A percentile compares a stretch with the other conserved stretches of the same genome.
Evolutionary conservation across 1,139 yeast species (phyloP).

Genomic region (Protomyces macrosporus): DNA sequence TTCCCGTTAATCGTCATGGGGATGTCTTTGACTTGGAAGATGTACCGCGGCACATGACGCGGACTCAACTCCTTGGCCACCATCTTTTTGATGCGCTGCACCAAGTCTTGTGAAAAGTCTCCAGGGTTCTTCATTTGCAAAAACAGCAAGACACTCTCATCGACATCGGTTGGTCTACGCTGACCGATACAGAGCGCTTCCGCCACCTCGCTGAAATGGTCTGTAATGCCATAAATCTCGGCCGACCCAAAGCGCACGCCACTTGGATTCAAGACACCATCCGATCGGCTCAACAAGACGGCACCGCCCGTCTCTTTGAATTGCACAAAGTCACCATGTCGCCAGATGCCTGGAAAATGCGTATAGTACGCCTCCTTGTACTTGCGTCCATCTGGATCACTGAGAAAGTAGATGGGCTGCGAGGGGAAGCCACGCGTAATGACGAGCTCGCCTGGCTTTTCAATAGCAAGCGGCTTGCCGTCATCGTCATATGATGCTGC

Average conservation of each 20-base stretch:
- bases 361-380: conserved; percentile 32
- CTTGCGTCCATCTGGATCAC: conserved; percentile 29
- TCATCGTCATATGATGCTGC: conserved; percentile 31
- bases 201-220: conserved; percentile 30
- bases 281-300: conserved; percentile 33
- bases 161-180: conserved; percentile 31
- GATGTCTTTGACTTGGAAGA: conserved; percentile 31
- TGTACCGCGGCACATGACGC: conserved; percentile 33
- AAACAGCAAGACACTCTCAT: conserved; percentile 33
- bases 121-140: conserved; percentile 27
- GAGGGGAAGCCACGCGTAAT: conserved; percentile 32
- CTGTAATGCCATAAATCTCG: conserved; percentile 32
- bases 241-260: conserved; percentile 34
- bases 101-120: conserved; percentile 27
- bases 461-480: conserved; percentile 28
- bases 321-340: conserved; percentile 34
- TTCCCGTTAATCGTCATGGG: conserved; percentile 34
- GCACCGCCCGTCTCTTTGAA: conserved; percentile 31
- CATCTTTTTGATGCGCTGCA: conserved; percentile 22
- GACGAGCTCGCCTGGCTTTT: conserved; percentile 32
- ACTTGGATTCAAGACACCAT: conserved; percentile 33
- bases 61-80: conserved; percentile 32
- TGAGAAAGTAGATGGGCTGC: conserved; percentile 34
- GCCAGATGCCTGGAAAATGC: conserved; percentile 32
- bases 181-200: conserved; percentile 33